Evolutionary conservation across 805 yeast species (phyloP).

Genomic region (Sugiyamaella floridensis): DNA sequence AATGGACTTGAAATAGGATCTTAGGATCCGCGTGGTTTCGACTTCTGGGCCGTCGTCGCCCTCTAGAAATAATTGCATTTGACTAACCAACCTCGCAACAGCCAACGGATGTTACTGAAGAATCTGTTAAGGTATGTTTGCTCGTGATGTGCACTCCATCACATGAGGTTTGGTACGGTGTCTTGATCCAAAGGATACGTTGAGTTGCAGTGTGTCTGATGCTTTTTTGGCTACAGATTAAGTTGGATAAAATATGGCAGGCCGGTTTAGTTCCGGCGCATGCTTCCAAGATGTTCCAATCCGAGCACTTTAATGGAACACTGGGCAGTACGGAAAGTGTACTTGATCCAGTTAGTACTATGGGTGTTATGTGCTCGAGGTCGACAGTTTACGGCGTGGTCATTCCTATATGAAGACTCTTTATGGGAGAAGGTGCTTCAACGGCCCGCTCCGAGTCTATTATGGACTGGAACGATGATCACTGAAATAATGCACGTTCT

Average conservation of each 20-base stretch:
- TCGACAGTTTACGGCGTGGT: neutral
- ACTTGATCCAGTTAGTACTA: neutral
- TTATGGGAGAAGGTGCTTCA: no score
- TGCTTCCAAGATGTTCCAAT: no score
- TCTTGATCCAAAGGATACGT: neutral
- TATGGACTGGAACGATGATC: no score
- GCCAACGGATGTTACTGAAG: constrained; percentile 80
- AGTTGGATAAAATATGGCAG: no score
- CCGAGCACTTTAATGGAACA: no score
- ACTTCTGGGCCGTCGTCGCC: no score
- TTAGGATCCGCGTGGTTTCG: no score
- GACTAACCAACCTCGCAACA: constrained; percentile 18
- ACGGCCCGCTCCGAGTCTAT: no score
- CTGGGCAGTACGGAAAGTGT: neutral
- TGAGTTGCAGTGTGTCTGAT: neutral
- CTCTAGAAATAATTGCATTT: neutral
- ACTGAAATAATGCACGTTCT: no score
- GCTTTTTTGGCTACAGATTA: neutral
- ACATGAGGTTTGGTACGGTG: constrained; percentile 9
- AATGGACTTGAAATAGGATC: no score
- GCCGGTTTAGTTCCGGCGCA: no score
- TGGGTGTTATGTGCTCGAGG: neutral
- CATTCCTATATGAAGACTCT: neutral
- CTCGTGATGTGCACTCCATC: neutral
- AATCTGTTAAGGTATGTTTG: constrained; percentile 75